Evolutionary conservation across 306 rosid genomes (phyloP).

Genomic region (Benincasa hispida): DNA sequence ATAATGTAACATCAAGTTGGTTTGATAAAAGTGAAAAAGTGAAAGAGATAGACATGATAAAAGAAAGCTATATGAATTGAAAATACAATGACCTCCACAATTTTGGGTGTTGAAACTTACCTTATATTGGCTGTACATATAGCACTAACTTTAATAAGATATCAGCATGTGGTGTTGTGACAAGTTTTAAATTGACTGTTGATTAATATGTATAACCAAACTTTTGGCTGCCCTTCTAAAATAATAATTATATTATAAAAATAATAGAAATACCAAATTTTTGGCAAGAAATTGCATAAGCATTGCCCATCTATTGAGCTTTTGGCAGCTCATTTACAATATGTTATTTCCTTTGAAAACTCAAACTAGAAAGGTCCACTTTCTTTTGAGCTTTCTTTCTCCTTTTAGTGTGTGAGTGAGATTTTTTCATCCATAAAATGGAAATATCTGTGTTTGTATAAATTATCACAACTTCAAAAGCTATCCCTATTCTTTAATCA

Average conservation of each 20-base stretch:
- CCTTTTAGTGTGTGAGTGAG: neutral
- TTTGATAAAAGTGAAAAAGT: neutral
- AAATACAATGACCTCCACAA: neutral
- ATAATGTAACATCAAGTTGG: neutral
- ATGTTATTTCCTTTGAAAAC: neutral
- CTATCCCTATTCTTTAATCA: neutral
- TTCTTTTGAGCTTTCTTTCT: neutral
- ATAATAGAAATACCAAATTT: neutral
- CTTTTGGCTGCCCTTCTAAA: neutral
- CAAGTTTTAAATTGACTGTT: neutral
- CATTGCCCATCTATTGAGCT: neutral
- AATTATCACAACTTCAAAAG: no score
- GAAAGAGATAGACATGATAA: neutral
- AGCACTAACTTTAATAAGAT: neutral
- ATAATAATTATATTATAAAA: no score
- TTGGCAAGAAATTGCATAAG: neutral
- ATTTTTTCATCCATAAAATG: neutral
- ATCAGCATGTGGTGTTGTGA: neutral
- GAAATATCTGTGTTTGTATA: neutral
- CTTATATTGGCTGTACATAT: neutral
- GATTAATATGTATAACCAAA: neutral
- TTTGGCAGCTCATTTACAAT: neutral
- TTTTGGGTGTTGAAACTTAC: neutral
- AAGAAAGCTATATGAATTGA: neutral
- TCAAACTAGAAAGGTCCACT: neutral